Evolutionary conservation across 371 early-diverging fungal genomes (phyloP).

Genomic region (Mortierella sp.): DNA sequence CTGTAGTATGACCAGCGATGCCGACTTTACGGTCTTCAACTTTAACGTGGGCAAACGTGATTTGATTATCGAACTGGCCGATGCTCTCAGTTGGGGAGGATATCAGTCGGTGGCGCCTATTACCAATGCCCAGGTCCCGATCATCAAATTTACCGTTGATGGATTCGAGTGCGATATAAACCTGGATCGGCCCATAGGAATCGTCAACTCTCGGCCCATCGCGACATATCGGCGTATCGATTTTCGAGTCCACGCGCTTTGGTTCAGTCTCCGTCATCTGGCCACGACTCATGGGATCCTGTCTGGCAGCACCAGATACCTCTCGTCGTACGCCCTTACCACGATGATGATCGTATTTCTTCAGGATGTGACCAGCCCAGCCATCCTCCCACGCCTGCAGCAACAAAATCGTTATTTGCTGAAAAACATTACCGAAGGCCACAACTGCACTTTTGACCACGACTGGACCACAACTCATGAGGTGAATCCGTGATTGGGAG

Average conservation of each 20-base stretch:
- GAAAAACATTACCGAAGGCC: not conserved
- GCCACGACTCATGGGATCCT: constrained; percentile 60
- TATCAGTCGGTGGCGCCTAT: not conserved
- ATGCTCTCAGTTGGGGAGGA: not conserved
- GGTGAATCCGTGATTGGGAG: constrained; percentile 65
- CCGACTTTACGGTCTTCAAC: not conserved
- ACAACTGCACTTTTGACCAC: constrained; percentile 7
- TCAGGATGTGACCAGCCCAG: not conserved
- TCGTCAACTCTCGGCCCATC: constrained; percentile 71
- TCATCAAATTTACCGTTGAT: constrained; percentile 75
- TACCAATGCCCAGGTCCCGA: constrained; percentile 65
- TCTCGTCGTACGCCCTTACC: constrained; percentile 53
- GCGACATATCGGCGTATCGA: constrained; percentile 67
- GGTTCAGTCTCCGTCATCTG: constrained; percentile 69
- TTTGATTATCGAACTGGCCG: not conserved
- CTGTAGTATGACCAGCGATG: not conserved
- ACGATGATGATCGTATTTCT: constrained; percentile 53
- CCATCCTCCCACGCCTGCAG: constrained; percentile 12
- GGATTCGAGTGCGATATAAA: constrained; percentile 65
- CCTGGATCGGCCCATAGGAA: constrained; percentile 65
- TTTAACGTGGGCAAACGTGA: too few relatives aligned
- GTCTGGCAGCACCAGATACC: constrained; percentile 35
- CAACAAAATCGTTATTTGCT: not conserved
- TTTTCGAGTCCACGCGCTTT: constrained; percentile 66
- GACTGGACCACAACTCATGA: constrained; percentile 46